These are phyloP conservation scores for Epichloe amarillans DNA, from an alignment of 2,329 filamentous ascomycete species.

Conservation along the genomic window DNA sequence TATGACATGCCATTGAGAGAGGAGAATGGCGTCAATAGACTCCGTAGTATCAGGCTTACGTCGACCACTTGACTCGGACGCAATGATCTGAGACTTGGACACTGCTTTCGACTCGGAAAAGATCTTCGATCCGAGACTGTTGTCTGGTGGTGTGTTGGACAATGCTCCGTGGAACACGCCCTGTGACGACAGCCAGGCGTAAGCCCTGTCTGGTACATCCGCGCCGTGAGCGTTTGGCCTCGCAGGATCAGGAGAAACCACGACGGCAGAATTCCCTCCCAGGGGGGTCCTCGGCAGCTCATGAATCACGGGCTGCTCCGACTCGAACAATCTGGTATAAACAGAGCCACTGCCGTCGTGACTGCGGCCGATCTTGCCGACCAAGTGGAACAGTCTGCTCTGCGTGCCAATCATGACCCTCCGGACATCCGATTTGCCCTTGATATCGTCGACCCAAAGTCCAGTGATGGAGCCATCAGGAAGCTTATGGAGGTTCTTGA, in stretches of 20 bases:
- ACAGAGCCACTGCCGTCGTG: constrained; percentile 75
- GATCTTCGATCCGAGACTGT: constrained; percentile 56
- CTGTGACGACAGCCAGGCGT: constrained; percentile 81
- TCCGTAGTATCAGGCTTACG: constrained; percentile 51
- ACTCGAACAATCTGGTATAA: constrained; percentile 78
- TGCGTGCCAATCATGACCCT: constrained; percentile 72
- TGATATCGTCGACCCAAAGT: constrained; percentile 66
- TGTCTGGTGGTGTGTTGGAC: constrained; percentile 42
- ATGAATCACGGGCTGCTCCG: constrained; percentile 65
- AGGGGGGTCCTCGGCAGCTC: constrained; percentile 48
- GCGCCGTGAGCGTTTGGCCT: constrained; percentile 44
- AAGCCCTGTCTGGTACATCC: constrained; percentile 55
- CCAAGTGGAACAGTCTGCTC: constrained; percentile 64
- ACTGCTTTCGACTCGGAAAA: constrained; percentile 71
- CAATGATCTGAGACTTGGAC: constrained; percentile 57
- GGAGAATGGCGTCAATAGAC: constrained; percentile 61
- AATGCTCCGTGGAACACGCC: constrained; percentile 83
- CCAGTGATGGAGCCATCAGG: constrained; percentile 76
- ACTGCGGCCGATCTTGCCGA: constrained; percentile 60
- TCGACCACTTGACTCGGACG: constrained; percentile 50
- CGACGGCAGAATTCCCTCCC: constrained; percentile 48
- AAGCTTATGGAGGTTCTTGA: constrained; percentile 71
- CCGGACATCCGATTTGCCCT: constrained; percentile 55
- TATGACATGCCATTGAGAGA: constrained; percentile 91
- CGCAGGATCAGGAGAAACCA: constrained; percentile 61